Conservation (phyloP, 768 basidiomycete genomes). For the Sistotremastrum niveocremeum region DNA sequence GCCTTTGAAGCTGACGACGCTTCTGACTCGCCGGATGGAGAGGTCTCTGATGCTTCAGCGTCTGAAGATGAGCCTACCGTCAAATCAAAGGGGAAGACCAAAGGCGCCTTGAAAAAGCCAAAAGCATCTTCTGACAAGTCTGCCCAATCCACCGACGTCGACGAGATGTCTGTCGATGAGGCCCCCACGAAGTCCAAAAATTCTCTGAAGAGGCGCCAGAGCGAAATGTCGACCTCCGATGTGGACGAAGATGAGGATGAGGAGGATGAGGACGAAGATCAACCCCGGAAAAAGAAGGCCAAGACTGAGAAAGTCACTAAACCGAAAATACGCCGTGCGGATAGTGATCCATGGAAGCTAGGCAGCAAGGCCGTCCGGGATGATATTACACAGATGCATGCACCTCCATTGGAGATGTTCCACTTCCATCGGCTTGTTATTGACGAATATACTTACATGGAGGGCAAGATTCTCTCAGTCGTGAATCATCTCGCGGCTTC, state of each 20-base stretch:
- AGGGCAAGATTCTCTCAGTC: slow-evolving; percentile 64
- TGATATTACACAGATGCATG: slow-evolving; percentile 69
- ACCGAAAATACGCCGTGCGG: slow-evolving; percentile 48
- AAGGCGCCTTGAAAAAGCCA: slow-evolving; percentile 1
- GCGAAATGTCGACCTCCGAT: slow-evolving; percentile 12
- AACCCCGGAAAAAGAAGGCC: slow-evolving; percentile 10
- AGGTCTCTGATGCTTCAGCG: slow-evolving; percentile 14
- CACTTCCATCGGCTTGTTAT: slow-evolving; percentile 80
- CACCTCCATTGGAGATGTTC: slow-evolving; percentile 86
- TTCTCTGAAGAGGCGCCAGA: slow-evolving; percentile 12
- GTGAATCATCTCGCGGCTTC: slow-evolving; percentile 66
- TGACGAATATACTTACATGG: slow-evolving; percentile 90
- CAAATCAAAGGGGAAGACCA: background rate
- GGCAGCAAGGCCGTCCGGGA: slow-evolving; percentile 42
- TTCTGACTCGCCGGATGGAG: slow-evolving; percentile 25
- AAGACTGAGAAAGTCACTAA: slow-evolving; percentile 26
- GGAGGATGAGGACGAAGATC: slow-evolving; percentile 41
- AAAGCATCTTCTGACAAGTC: slow-evolving; percentile 4
- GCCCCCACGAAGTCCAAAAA: slow-evolving; percentile 9
- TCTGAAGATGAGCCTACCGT: slow-evolving; percentile 1
- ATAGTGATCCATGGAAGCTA: slow-evolving; percentile 69
- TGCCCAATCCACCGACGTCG: background rate
- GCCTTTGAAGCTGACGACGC: background rate
- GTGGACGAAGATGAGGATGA: slow-evolving; percentile 29
- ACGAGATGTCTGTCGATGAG: slow-evolving; percentile 4